A percentile compares a stretch with the other conserved stretches of the same genome.
These are phyloP conservation scores for Alternaria sp. DNA, from an alignment of 2,329 filamentous ascomycete species.

Conservation along the genomic window DNA sequence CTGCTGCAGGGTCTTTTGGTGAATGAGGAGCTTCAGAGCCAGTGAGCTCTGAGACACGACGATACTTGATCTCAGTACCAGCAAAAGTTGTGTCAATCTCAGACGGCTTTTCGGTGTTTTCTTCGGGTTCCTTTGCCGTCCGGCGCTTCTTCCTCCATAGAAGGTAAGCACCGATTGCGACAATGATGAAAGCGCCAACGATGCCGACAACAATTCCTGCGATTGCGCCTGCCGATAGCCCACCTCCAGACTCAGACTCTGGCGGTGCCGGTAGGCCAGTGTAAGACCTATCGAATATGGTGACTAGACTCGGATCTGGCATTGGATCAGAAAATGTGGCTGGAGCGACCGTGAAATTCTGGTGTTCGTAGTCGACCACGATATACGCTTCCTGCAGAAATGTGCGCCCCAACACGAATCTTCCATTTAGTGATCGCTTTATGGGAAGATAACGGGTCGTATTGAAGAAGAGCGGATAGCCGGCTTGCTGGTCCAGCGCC, in stretches of 20 bases:
- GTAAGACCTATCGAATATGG: constrained; percentile 33
- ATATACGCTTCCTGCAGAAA: constrained; percentile 49
- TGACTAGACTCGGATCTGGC: constrained; percentile 24
- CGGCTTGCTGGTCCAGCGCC: constrained; percentile 32
- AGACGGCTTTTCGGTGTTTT: constrained; percentile 18
- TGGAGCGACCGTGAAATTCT: constrained; percentile 41
- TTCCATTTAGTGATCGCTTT: constrained; percentile 29
- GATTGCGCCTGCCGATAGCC: constrained; percentile 37
- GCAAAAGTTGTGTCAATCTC: constrained; percentile 40
- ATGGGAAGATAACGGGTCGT: constrained; percentile 41
- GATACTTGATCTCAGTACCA: constrained; percentile 38
- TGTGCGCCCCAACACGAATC: constrained; percentile 40
- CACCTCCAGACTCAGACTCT: constrained; percentile 5
- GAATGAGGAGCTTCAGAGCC: constrained; percentile 38
- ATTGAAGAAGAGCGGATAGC: constrained; percentile 10
- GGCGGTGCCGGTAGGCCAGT: not conserved
- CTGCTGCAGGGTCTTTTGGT: constrained; percentile 29
- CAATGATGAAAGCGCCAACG: constrained; percentile 30
- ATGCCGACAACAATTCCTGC: constrained; percentile 45
- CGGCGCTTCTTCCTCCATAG: constrained; percentile 35
- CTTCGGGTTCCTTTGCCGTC: constrained; percentile 5
- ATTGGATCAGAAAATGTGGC: constrained; percentile 30
- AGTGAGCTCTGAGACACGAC: constrained; percentile 42
- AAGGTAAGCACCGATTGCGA: constrained; percentile 34
- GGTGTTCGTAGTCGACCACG: constrained; percentile 45